phyloP scores from a whole-genome alignment of 352 stramenopile species.

The Pythium aristosporum region DNA sequence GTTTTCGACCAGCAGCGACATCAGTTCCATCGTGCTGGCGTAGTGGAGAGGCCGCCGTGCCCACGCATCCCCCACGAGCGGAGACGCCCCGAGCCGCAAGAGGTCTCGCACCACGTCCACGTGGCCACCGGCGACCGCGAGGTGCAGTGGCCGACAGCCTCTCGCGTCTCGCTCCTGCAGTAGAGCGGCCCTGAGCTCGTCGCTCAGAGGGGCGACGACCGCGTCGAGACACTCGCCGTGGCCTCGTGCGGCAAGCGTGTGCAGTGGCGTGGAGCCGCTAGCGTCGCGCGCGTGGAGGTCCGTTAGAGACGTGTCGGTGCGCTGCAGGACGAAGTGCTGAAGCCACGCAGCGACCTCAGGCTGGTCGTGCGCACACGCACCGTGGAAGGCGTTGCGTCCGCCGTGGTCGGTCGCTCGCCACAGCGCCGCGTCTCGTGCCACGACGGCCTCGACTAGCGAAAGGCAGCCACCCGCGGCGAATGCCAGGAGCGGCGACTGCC shows the following conservation, averaged over 20 bases:
- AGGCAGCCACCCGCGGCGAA: slow-evolving; percentile 53
- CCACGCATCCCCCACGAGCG: slow-evolving; percentile 35
- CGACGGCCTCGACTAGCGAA: slow-evolving; percentile 39
- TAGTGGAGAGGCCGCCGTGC: slow-evolving; percentile 42
- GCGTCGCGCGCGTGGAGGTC: slow-evolving; percentile 35
- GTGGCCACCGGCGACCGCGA: slow-evolving; percentile 38
- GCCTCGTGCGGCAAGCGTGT: slow-evolving; percentile 42
- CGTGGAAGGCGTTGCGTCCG: slow-evolving; percentile 53
- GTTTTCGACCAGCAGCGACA: slow-evolving; percentile 30
- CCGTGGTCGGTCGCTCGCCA: slow-evolving; percentile 29
- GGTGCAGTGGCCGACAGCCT: slow-evolving; percentile 40
- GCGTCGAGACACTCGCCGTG: slow-evolving; percentile 55
- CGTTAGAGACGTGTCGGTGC: not conserved
- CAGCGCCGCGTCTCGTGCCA: slow-evolving; percentile 29
- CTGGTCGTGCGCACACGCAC: slow-evolving; percentile 59
- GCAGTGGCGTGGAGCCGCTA: slow-evolving; percentile 40
- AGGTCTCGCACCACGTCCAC: slow-evolving; percentile 35
- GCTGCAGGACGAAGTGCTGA: slow-evolving; percentile 28
- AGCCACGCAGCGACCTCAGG: slow-evolving; percentile 52
- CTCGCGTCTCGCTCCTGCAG: slow-evolving; percentile 16
- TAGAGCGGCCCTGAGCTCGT: not conserved
- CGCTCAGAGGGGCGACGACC: slow-evolving; percentile 27
- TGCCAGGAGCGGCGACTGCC: slow-evolving; percentile 53
- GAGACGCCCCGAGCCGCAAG: slow-evolving; percentile 12
- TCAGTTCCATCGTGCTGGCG: slow-evolving; percentile 15